Conservation (phyloP, 2,329 filamentous ascomycete species). For the Davidsoniella virescens region DNA sequence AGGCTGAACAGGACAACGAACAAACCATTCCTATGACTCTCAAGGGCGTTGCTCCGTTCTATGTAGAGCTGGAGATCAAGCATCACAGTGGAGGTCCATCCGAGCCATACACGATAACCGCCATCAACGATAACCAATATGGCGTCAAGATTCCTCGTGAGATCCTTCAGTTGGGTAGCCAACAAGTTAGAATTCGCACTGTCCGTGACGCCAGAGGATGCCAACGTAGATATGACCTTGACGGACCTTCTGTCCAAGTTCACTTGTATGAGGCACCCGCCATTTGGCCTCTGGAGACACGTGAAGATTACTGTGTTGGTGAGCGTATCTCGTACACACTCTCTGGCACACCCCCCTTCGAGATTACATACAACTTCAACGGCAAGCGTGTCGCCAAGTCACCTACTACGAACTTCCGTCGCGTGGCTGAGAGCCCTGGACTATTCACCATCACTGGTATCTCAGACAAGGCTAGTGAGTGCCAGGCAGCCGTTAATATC, state of each 20-base stretch:
- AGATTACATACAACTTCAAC: conserved; percentile 82
- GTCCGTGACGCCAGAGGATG: conserved; percentile 80
- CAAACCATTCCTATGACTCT: conserved; percentile 79
- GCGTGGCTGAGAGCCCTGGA: conserved; percentile 81
- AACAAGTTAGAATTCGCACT: conserved; percentile 75
- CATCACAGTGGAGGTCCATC: conserved; percentile 68
- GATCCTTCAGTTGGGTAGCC: conserved; percentile 73
- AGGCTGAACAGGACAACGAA: conserved; percentile 63
- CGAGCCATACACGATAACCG: conserved; percentile 66
- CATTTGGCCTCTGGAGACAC: conserved; percentile 73
- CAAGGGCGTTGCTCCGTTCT: conserved; percentile 73
- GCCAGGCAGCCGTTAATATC: conserved; percentile 63
- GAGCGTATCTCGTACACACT: conserved; percentile 87
- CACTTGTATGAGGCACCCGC: conserved; percentile 86
- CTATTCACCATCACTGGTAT: conserved; percentile 76
- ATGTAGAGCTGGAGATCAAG: conserved; percentile 81
- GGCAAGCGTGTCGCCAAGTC: conserved; percentile 66
- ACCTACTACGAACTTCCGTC: conserved; percentile 69
- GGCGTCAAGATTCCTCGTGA: conserved; percentile 72
- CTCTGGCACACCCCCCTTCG: conserved; percentile 80
- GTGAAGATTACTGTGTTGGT: conserved; percentile 83
- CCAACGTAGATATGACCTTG: conserved; percentile 56
- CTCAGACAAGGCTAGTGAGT: conserved; percentile 76
- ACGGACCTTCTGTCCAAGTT: conserved; percentile 66
- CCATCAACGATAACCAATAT: conserved; percentile 59